Conservation (phyloP, 257 asterid genomes). For the Cordia subcordata region DNA sequence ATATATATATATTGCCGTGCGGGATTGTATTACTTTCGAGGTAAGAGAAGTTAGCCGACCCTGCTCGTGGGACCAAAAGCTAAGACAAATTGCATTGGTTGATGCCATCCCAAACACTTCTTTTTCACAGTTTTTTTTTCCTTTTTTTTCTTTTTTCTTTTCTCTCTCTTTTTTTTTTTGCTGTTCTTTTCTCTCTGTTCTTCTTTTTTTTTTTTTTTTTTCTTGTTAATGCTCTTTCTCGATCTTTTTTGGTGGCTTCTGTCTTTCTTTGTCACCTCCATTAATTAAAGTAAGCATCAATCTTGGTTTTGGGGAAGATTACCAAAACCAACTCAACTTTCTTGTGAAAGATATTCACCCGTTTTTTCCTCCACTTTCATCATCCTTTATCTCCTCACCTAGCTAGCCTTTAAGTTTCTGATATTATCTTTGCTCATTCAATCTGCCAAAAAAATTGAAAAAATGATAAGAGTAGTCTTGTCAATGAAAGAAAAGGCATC, state of each 20-base stretch:
- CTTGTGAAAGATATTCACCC: slow-evolving; percentile 13
- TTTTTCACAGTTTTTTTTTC: slow-evolving; percentile 18
- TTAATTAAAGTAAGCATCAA: slow-evolving; percentile 20
- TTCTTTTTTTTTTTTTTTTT: background rate
- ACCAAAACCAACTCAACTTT: slow-evolving; percentile 14
- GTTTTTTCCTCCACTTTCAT: background rate
- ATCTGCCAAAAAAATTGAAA: background rate
- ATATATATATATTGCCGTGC: slow-evolving; percentile 1
- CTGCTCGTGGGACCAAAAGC: slow-evolving; percentile 29
- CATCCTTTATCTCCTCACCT: background rate
- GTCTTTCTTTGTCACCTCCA: slow-evolving; percentile 28
- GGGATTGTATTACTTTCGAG: background rate
- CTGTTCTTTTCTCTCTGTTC: slow-evolving; percentile 29
- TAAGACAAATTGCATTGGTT: slow-evolving; percentile 19
- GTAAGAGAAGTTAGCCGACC: slow-evolving; percentile 6
- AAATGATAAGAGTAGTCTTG: no score
- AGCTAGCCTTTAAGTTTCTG: background rate
- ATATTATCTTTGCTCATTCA: background rate
- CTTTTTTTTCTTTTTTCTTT: background rate
- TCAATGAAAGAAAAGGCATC: no score
- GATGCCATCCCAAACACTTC: slow-evolving; percentile 26
- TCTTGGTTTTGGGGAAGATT: slow-evolving; percentile 27
- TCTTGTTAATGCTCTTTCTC: background rate
- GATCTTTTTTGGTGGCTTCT: slow-evolving; percentile 25
- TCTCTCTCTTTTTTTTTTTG: slow-evolving; percentile 15